Base-by-base conservation (phyloP, 116 monocot genomes). In the Trichopus zeylanicus region DNA sequence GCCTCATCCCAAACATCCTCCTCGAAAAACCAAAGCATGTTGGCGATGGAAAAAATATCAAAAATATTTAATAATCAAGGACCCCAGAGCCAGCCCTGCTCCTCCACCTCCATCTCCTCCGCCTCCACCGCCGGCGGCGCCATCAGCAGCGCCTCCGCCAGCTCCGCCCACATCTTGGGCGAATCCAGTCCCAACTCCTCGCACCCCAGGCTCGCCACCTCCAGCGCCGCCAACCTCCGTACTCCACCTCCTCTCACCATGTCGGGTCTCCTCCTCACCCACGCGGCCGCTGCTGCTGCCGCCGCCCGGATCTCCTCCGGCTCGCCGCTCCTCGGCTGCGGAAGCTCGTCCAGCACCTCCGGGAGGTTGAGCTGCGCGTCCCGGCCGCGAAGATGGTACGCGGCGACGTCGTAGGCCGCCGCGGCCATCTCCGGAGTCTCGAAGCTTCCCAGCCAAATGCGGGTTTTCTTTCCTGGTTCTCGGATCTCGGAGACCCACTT, bases 401-500 rank as follows among this genome's bases (percentile, higher is more conserved):
- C 88, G 0, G 92, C 92, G 25, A 81, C 88, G 69, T 92, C 92
- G 63, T 92, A 81, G 5, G 92, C 88, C 27, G 55, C 76, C 0
- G 92, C 88, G 0, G 92, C 92, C 84, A 81, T 84, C 63, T 92
- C 92, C 1, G 84, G 59, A 0, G 84, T 70, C 48, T 81, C 78
- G 69, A 88, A 92, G 71, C 84, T 92, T 10, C 92, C 92, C 26
- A 92, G 79, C 92, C 92, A 92, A 9, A 92, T 87, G 49, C 88
- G 61, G n/a, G 81, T 76, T 61, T 84, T 92, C 73, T 84, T 92
- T n/a, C 88, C 84, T 16, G 92, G 92, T 53, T 92, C 79, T 16
- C 92, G 63, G 67, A 92, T 92, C 68, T 92, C 92, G 6, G 84
- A 84, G 11, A 92, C 92, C 84, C 84, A 92, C 65, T 88, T 92